phyloP scores from a whole-genome alignment of 768 basidiomycete genomes.

The Multifurca ochricompacta region DNA sequence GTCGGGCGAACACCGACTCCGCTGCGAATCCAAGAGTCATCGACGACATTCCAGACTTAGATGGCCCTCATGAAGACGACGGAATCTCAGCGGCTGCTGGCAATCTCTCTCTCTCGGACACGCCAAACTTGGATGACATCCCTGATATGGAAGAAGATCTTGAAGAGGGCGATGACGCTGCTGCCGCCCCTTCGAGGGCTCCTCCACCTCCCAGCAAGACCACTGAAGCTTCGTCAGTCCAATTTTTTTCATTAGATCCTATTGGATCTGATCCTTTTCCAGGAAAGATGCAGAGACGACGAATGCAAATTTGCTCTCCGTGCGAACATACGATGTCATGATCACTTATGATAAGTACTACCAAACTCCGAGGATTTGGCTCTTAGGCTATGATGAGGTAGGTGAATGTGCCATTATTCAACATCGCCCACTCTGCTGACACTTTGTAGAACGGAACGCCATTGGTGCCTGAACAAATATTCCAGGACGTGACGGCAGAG shows the following conservation, averaged over 20 bases:
- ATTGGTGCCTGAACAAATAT: slow-evolving; percentile 82
- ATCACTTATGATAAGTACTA: slow-evolving; percentile 99
- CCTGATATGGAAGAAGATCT: slow-evolving; percentile 98
- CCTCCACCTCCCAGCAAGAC: slow-evolving; percentile 29
- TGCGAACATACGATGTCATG: slow-evolving; percentile 98
- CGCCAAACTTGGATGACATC: slow-evolving; percentile 94
- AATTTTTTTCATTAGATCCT: slow-evolving; percentile 1
- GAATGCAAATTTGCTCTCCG: slow-evolving; percentile 83
- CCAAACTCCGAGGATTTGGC: slow-evolving; percentile 96
- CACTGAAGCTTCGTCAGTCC: slow-evolving; percentile 44
- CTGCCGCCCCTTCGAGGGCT: slow-evolving; percentile 49
- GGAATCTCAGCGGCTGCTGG: slow-evolving; percentile 25
- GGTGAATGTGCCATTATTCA: slow-evolving; percentile 12
- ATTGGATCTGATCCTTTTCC: slow-evolving; percentile 1
- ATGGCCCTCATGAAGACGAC: slow-evolving; percentile 41
- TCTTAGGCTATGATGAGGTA: slow-evolving; percentile 96
- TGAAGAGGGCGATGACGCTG: slow-evolving; percentile 83
- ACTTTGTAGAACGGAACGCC: slow-evolving; percentile 69
- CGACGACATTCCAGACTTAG: slow-evolving; percentile 83
- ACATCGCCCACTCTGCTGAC: neutral
- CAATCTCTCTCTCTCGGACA: slow-evolving; percentile 34
- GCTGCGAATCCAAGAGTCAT: slow-evolving; percentile 57
- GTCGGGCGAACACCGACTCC: slow-evolving; percentile 45
- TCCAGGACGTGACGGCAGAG: slow-evolving; percentile 95
- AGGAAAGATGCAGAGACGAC: slow-evolving; percentile 54